These are phyloP conservation scores for Pythium phragmiticola DNA, from an alignment of 352 stramenopile genomes.

Conservation along the genomic window DNA sequence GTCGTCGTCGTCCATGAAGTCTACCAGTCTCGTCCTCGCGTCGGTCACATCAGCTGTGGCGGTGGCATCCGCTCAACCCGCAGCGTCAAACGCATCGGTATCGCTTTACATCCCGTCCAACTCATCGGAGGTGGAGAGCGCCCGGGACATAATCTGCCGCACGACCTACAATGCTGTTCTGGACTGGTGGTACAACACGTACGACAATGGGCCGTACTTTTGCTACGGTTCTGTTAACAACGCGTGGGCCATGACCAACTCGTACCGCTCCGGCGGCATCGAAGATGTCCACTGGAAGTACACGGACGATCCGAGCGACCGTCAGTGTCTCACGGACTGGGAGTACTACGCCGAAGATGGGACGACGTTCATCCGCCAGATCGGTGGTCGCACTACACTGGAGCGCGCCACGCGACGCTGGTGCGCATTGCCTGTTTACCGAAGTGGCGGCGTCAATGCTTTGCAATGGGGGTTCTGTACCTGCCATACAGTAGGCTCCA, in stretches of 20 bases:
- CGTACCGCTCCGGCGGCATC: constrained; percentile 4
- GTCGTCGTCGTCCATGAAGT: too few species aligned
- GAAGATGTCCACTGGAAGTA: constrained; percentile 11
- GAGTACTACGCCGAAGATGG: constrained; percentile 5
- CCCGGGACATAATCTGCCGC: too few species aligned
- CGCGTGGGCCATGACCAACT: background rate
- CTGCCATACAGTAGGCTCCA: background rate
- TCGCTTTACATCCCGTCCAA: too few species aligned
- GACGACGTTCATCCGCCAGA: background rate
- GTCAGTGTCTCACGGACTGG: constrained; percentile 4
- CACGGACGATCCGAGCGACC: constrained; percentile 4
- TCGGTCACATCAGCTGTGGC: too few species aligned
- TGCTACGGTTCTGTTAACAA: background rate
- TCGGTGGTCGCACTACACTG: background rate
- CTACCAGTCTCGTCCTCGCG: too few species aligned
- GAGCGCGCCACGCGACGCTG: constrained; percentile 1
- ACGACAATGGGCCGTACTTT: background rate
- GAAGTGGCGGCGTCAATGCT: constrained; percentile 1
- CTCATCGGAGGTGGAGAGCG: too few species aligned
- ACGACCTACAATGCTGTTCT: background rate
- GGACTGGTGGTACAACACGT: background rate
- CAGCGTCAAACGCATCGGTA: too few species aligned
- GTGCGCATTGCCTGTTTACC: constrained; percentile 18
- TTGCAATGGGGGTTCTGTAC: constrained; percentile 11
- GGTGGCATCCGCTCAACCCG: too few species aligned